Base-by-base conservation (phyloP, 169 alveolate genomes). In the Plasmodium knowlesi region DNA sequence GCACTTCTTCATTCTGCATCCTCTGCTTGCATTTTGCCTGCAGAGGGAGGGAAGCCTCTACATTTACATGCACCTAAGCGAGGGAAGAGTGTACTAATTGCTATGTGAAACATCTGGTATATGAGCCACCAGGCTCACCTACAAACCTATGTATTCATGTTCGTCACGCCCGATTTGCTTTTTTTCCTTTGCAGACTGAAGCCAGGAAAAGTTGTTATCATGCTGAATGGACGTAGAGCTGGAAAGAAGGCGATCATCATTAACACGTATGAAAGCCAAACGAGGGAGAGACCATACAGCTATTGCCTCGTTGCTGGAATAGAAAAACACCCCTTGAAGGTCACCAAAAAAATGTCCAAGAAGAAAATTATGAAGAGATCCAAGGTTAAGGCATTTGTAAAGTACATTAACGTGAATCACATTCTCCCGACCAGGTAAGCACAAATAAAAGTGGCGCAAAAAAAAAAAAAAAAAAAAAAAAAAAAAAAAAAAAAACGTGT, bases 231-330 rank as follows among this genome's bases (percentile, higher is more conserved):
- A 88, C 99, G 99, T 95, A 97, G 98, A 96, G 99, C 99, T 16
- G 99, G 99, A 83, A 98, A 98, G 98, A 99, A 99, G 98, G 99
- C 99, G 30, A 97, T 99, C 88, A 97, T 99, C 91, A 99, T 99
- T 54, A 98, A 97, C 93, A 97, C 99, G 74, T 97, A 97, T 97
- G 99, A 99, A 83, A 97, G 97, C 78, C 99, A 99, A 86, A 97
- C 98, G 86, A 98, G 98, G 97, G 99, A 97, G 94, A 96, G 99
- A 94, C 98, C 98, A 70, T 99, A 98, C 97, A 97, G 99, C 84
- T 98, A 98, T 96, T 98, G 99, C 93, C 96, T 99, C 61, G 99
- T 99, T 16, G 99, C 99, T 14, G 99, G 99, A 53, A 96, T 99
- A 34, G 99, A 98, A 95, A 98, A 98, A 97, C 97, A 98, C 93